phyloP scores from a whole-genome alignment of 139 green algal genomes.

The Axilococcus clingmanii region DNA sequence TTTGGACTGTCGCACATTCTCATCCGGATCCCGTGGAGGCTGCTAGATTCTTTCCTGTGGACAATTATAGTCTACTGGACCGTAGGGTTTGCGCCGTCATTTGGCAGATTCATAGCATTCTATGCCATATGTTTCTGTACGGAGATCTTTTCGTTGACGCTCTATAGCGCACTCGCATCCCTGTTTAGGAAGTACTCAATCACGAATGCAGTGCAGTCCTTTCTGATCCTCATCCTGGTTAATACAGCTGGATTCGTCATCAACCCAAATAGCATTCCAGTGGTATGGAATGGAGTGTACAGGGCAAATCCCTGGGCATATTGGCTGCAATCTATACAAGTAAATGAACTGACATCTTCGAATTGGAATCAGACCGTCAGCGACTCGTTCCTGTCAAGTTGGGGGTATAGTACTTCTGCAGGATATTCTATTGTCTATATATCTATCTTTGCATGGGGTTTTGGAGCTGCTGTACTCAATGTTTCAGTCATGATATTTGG shows the following conservation, averaged over 20 bases:
- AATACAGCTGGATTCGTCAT: slow-evolving; percentile 23
- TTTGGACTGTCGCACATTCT: slow-evolving; percentile 27
- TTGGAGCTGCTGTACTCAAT: no score
- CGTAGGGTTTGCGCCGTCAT: not conserved
- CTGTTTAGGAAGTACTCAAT: not conserved
- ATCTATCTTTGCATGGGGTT: no score
- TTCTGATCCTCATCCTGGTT: not conserved
- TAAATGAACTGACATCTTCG: slow-evolving; percentile 27
- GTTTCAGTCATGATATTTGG: no score
- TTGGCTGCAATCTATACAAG: not conserved
- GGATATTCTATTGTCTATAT: no score
- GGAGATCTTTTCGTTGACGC: not conserved
- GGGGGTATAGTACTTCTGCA: no score
- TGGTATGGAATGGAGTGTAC: slow-evolving; percentile 28
- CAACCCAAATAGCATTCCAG: slow-evolving; percentile 12
- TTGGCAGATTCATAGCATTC: not conserved
- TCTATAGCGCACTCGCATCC: not conserved
- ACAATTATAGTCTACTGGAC: not conserved
- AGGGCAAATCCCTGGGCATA: slow-evolving; percentile 15
- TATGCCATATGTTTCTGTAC: not conserved
- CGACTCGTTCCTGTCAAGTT: no score
- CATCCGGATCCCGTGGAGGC: not conserved
- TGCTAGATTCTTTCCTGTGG: not conserved
- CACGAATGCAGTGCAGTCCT: not conserved
- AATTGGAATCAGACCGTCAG: no score